These are phyloP conservation scores for carrot (Daucus carota) DNA, from an alignment of 129 eudicot species.

Conservation along the genomic window DH1_v3.0 NC_030389.2:5725501-5726000, in stretches of 20 bases:
- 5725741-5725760: not conserved
- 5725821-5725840: not conserved
- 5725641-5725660: not conserved
- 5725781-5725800: not conserved
- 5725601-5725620: not conserved
- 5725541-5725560: too few relatives aligned
- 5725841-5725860: slow-evolving; percentile 2
- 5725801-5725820: not conserved
- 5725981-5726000: not conserved
- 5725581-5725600: not conserved
- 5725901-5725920: not conserved
- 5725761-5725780: not conserved
- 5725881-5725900: not conserved
- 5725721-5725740: not conserved
- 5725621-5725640: too few relatives aligned
- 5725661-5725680: not conserved
- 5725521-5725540: too few relatives aligned
- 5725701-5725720: not conserved
- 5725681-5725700: not conserved
- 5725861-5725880: not conserved
- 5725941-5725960: not conserved
- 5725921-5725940: not conserved
- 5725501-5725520: too few relatives aligned
- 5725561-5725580: not conserved
- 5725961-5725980: not conserved